phyloP scores from a whole-genome alignment of 495 filamentous ascomycete genomes.

The Evernia prunastri region DNA sequence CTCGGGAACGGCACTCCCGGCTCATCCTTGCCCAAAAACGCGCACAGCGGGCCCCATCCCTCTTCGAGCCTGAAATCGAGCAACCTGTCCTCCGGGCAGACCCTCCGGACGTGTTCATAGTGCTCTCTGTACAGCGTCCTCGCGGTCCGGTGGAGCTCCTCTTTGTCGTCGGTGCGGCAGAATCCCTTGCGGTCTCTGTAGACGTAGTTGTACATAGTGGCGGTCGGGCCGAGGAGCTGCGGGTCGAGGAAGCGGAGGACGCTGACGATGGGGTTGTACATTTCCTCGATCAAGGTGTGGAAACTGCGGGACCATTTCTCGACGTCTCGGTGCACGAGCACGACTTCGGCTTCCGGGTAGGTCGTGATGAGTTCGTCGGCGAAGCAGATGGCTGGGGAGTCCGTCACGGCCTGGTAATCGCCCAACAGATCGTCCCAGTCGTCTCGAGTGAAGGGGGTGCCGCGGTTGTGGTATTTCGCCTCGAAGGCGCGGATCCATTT shows the following conservation, averaged over 20 bases:
- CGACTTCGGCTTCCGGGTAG: slow-evolving; percentile 50
- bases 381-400: slow-evolving; percentile 45
- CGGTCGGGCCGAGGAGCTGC: slow-evolving; percentile 1
- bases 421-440: slow-evolving; percentile 50
- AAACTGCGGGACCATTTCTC: slow-evolving; percentile 27
- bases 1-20: slow-evolving; percentile 40
- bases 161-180: slow-evolving; percentile 8
- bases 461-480: slow-evolving; percentile 41
- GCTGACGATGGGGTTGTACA: not conserved
- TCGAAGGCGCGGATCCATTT: slow-evolving; percentile 48
- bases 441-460: slow-evolving; percentile 39
- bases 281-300: slow-evolving; percentile 14
- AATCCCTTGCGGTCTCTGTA: slow-evolving; percentile 17
- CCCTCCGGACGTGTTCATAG: slow-evolving; percentile 33
- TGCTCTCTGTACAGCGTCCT: slow-evolving; percentile 28
- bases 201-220: not conserved
- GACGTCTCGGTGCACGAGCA: slow-evolving; percentile 42
- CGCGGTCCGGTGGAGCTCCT: slow-evolving; percentile 20
- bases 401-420: slow-evolving; percentile 37
- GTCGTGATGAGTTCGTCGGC: slow-evolving; percentile 45
- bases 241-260: slow-evolving; percentile 17
- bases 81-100: slow-evolving; percentile 41
- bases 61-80: slow-evolving; percentile 42
- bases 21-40: slow-evolving; percentile 39
- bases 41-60: slow-evolving; percentile 47